A percentile compares a stretch with the other conserved stretches of the same genome.
These are phyloP conservation scores for Scleroderma citrinum DNA, from an alignment of 768 basidiomycete species.

Conservation along the genomic window DNA sequence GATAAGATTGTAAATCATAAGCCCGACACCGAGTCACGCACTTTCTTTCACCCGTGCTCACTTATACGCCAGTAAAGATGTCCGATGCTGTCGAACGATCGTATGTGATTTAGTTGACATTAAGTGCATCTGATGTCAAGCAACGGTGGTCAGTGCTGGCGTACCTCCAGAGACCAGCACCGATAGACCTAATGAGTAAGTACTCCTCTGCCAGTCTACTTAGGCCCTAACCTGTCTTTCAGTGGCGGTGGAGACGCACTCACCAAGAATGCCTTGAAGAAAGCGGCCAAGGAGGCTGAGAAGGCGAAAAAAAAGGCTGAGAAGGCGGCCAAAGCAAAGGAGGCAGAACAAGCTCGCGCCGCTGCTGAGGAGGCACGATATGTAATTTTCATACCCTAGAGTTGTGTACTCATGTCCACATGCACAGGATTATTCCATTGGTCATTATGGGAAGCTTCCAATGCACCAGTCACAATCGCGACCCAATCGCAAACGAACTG, in stretches of 20 bases:
- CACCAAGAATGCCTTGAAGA: slow-evolving; percentile 87
- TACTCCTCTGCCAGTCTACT: neutral
- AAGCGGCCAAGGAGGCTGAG: slow-evolving; percentile 83
- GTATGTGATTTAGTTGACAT: neutral
- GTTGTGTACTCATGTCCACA: slow-evolving; percentile 2
- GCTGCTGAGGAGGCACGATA: slow-evolving; percentile 46
- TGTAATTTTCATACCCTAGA: slow-evolving; percentile 22
- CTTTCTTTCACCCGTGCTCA: neutral
- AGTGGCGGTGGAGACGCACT: slow-evolving; percentile 43
- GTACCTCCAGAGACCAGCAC: slow-evolving; percentile 9
- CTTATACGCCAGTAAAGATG: slow-evolving; percentile 12
- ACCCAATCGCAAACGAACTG: slow-evolving; percentile 49
- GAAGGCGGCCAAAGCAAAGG: slow-evolving; percentile 73
- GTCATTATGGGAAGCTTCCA: slow-evolving; percentile 83
- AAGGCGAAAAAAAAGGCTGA: slow-evolving; percentile 88
- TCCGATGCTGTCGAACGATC: neutral
- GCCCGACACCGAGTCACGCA: neutral
- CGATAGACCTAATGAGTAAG: slow-evolving; percentile 8
- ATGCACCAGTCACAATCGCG: slow-evolving; percentile 89
- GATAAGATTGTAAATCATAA: slow-evolving; percentile 7
- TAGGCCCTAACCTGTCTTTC: neutral
- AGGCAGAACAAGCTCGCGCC: slow-evolving; percentile 66
- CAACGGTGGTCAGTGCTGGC: neutral
- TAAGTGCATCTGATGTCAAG: neutral
- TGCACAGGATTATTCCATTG: slow-evolving; percentile 64